Evolutionary conservation across 306 rosid species (phyloP).

Genomic region (Sesbania bispinosa): DNA sequence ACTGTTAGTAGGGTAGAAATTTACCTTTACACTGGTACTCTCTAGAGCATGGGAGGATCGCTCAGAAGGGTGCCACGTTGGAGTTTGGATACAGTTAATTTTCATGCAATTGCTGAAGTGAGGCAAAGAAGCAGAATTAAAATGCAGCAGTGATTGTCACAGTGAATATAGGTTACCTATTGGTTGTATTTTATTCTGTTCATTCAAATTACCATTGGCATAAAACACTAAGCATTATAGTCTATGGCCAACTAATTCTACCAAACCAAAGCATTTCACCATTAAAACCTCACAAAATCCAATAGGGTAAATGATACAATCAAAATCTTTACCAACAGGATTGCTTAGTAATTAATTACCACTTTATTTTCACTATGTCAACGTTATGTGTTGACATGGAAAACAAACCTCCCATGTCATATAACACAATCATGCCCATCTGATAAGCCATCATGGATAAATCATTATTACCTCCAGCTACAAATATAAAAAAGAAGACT

Average conservation of each 20-base stretch:
- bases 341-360: background rate
- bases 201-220: background rate
- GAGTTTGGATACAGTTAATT: too few relatives aligned
- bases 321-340: background rate
- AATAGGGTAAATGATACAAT: background rate
- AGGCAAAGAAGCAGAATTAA: too few relatives aligned
- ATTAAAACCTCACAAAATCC: background rate
- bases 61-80: too few relatives aligned
- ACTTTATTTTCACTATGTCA: background rate
- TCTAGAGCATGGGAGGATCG: too few relatives aligned
- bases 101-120: too few relatives aligned
- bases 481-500: background rate
- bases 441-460: background rate
- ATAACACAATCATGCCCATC: background rate
- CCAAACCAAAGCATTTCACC: background rate
- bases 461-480: background rate
- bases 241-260: background rate
- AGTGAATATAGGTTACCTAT: background rate
- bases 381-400: background rate
- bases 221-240: background rate
- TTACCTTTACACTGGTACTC: too few relatives aligned
- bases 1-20: too few relatives aligned
- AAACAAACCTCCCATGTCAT: background rate
- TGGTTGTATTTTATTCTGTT: background rate
- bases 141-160: too few relatives aligned